Percentiles rank a stretch among this genome's conserved stretches.
Conservation (phyloP, 1,139 yeast genomes). For the Eremothecium gossypii region DNA sequence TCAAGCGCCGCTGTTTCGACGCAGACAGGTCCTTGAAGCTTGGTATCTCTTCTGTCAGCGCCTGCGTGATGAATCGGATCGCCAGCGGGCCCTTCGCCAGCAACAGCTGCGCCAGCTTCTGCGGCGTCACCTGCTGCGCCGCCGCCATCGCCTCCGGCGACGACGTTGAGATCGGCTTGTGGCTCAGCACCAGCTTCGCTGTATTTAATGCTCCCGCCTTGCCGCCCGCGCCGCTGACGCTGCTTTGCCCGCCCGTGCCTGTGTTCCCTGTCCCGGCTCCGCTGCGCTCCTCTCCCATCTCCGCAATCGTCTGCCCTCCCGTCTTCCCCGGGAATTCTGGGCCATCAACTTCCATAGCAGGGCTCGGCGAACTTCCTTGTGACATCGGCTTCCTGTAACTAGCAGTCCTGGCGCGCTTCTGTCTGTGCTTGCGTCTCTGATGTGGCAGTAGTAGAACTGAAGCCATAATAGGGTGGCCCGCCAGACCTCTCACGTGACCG, state of each 20-base stretch:
- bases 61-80: constrained; percentile 79
- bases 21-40: constrained; percentile 73
- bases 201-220: constrained; percentile 1
- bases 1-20: constrained; percentile 81
- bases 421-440: background rate
- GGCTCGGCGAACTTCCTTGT: no score
- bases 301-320: background rate
- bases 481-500: background rate
- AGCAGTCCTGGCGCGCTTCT: no score
- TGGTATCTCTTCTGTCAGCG: constrained; percentile 63
- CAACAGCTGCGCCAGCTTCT: constrained; percentile 60
- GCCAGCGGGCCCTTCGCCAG: constrained; percentile 79
- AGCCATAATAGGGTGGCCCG: background rate
- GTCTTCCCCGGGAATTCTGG: background rate
- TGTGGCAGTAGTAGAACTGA: background rate
- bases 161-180: constrained; percentile 49
- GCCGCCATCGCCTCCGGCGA: constrained; percentile 86
- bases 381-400: no score
- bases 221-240: background rate
- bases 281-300: background rate
- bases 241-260: background rate
- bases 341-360: no score
- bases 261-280: background rate
- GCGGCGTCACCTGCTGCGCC: constrained; percentile 78
- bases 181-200: constrained; percentile 1